Conservation (phyloP, 352 stramenopile species). For the Elongisporangium prolatum region DNA sequence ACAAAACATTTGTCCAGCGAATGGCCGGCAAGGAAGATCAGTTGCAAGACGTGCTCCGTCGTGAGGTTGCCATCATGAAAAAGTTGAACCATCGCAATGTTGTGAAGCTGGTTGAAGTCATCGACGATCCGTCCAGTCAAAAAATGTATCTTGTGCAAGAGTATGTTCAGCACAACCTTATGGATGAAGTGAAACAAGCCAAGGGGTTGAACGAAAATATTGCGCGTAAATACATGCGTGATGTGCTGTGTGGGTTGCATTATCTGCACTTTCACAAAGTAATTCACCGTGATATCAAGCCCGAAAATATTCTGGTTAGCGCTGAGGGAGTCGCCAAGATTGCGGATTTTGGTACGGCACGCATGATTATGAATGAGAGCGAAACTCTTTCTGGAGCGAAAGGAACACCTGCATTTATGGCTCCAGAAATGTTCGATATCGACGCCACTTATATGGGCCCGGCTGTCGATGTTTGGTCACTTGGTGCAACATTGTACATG, state of each 20-base stretch:
- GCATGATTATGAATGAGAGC: slow-evolving; percentile 89
- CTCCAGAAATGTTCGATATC: slow-evolving; percentile 89
- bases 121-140: slow-evolving; percentile 91
- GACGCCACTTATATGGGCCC: slow-evolving; percentile 84
- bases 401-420: slow-evolving; percentile 88
- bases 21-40: slow-evolving; percentile 86
- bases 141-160: slow-evolving; percentile 96
- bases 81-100: slow-evolving; percentile 93
- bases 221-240: slow-evolving; percentile 84
- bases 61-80: slow-evolving; percentile 96
- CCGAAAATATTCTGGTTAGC: slow-evolving; percentile 84
- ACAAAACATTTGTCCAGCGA: slow-evolving; percentile 87
- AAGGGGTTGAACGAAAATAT: slow-evolving; percentile 61
- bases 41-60: slow-evolving; percentile 73
- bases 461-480: slow-evolving; percentile 86
- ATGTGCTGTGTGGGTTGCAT: slow-evolving; percentile 85
- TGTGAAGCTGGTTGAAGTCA: slow-evolving; percentile 92
- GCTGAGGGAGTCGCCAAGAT: slow-evolving; percentile 86
- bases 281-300: slow-evolving; percentile 92
- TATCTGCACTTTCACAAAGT: slow-evolving; percentile 94
- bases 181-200: slow-evolving; percentile 82
- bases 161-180: slow-evolving; percentile 91
- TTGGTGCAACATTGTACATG: slow-evolving; percentile 90
- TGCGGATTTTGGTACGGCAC: slow-evolving; percentile 86
- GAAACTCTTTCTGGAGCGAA: slow-evolving; percentile 84